Base-by-base conservation (phyloP, 768 basidiomycete genomes). In the Pholiota conissans region DNA sequence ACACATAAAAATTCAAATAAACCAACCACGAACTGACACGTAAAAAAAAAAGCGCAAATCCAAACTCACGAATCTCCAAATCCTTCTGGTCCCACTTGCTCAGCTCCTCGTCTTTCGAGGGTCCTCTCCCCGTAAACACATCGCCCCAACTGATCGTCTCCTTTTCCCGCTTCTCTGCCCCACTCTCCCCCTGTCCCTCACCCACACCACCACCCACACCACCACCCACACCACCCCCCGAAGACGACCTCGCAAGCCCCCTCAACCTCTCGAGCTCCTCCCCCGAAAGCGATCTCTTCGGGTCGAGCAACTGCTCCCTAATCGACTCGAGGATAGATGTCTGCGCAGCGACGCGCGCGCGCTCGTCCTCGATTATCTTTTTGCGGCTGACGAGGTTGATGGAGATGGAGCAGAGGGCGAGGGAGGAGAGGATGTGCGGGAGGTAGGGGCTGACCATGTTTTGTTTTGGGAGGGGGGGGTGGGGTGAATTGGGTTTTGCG, bases 361-460 rank as follows among this genome's bases (percentile, higher is more conserved):
- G 79, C 56, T 88, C 84, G 40, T 83, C 83, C 46, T 77, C 79
- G 32, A 76, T 73, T 0, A 65, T 63, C 49, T 76, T 80, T 58
- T 84, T 78, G 52, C 82, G 78, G 65, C 72, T 77, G 35, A 89
- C 77, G 26, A 88, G 74, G 70, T 91, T 87, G 56, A 88, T 84
- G 27, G 87, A 83, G 58, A 89, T 68, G 22, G 88, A 88, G 47
- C 81, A 84, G 63, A 89, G 75, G 8, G 85, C 86, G 46, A 85
- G 72, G 29, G 86, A 82, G 69, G 83, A 90, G 60, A 89, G 52
- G 52, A 86, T 73, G 63, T 90, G 87, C 27, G 84, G 86, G 56
- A 87, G 66, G 72, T 89, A 89, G 6, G 68, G 63, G 50, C 64
- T 68, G n/a, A n/a, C n/a, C n/a, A n/a, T n/a, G n/a, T n/a, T n/a